Evolutionary conservation across 208 protist species (phyloP).

Genomic region (Acanthamoeba culbertsoni): DNA sequence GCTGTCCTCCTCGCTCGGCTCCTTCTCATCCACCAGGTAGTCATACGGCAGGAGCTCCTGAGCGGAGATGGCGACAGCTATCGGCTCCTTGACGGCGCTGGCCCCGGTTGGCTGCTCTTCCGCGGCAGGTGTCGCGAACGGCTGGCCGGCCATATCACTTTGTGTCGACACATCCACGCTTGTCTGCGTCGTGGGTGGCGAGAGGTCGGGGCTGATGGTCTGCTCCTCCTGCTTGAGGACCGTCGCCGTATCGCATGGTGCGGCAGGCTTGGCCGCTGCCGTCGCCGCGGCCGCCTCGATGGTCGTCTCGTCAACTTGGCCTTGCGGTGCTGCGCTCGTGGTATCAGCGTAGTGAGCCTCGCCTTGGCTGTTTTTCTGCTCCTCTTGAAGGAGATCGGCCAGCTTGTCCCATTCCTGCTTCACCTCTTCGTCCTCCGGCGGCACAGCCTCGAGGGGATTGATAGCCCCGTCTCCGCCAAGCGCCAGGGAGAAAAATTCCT

Average conservation of each 20-base stretch:
- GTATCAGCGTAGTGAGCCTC: not conserved
- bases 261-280: no score
- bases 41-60: not conserved
- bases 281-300: no score
- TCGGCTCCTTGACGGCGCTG: not conserved
- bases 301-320: no score
- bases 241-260: no score
- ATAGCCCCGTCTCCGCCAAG: not conserved
- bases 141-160: no score
- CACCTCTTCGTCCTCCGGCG: conserved; percentile 6
- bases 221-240: no score
- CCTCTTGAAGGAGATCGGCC: not conserved
- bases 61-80: not conserved
- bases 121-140: not conserved
- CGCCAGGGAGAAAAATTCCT: not conserved
- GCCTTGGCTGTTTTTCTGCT: not conserved
- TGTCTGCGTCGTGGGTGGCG: no score
- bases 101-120: not conserved
- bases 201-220: no score
- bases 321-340: no score
- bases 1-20: not conserved
- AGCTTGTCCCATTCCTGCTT: conserved; percentile 13
- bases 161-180: no score
- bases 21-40: conserved; percentile 8
- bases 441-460: not conserved